These are phyloP conservation scores for Funneliformis mosseae DNA, from an alignment of 192 early-diverging fungal species.

Conservation along the genomic window DNA sequence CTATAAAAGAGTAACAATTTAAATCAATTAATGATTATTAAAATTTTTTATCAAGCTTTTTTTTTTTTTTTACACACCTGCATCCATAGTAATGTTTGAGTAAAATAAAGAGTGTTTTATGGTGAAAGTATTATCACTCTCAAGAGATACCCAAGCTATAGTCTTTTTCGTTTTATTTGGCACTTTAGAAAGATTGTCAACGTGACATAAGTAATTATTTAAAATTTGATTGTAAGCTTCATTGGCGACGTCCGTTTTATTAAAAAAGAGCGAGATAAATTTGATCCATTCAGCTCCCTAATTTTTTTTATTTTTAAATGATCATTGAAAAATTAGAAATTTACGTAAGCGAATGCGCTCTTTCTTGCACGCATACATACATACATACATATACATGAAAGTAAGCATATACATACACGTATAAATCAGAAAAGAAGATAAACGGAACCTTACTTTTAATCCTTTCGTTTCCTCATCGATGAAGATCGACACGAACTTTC, in stretches of 20 bases:
- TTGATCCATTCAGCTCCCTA: conserved; percentile 34
- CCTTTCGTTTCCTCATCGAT: background rate
- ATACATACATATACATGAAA: too few species aligned
- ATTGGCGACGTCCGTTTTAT: background rate
- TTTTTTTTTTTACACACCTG: background rate
- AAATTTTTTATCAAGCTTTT: background rate
- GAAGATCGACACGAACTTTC: background rate
- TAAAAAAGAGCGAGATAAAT: conserved; percentile 23
- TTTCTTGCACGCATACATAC: too few species aligned
- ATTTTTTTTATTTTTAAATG: background rate
- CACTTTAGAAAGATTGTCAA: conserved; percentile 4
- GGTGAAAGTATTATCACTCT: background rate
- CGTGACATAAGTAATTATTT: conserved; percentile 22
- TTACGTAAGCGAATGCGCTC: too few species aligned
- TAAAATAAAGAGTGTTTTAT: background rate
- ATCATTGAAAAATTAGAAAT: too few species aligned
- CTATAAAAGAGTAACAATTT: background rate
- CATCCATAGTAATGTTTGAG: conserved; percentile 6
- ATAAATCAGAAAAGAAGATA: background rate
- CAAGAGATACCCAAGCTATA: conserved; percentile 29
- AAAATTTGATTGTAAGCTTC: background rate
- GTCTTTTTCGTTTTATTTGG: background rate
- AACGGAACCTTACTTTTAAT: background rate
- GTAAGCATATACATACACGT: too few species aligned
- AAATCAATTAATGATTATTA: background rate